Base-by-base conservation (phyloP, 106 monocot species). In the Dactylorhiza incarnata region DNA sequence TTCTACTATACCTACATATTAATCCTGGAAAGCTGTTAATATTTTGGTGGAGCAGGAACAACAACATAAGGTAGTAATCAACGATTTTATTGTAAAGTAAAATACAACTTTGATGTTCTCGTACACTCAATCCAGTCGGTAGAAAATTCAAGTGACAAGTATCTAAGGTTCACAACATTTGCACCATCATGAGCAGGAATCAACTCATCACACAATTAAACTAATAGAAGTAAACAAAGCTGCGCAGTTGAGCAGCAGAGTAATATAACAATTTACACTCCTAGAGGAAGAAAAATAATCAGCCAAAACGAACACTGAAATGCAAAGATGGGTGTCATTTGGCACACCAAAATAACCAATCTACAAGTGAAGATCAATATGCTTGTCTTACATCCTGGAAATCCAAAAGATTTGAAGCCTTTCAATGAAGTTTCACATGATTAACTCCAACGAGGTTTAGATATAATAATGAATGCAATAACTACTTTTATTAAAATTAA, bases 1-100 rank as follows among this genome's bases (percentile, higher is more conserved):
- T 86, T 87, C 84, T 83, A 87, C 87, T 83, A 78, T 82, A 45
- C 84, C 87, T 90, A 87, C 87, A 87, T 74, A 76, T 85, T 81
- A 74, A 85, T 83, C 72, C 85, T 83, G 84, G 82, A 86, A 73
- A 87, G 71, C 24, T 72, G 88, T 87, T 84, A 83, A 83, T 83
- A 85, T 73, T 83, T 50, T 70, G 75, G 24, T 26, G 50, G 55
- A 54, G 23, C 75, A 48, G 13, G n/a, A 45, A 72, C 68, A 78
- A 78, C 6, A 25, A 17, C 58, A 22, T 15, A 56, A 48, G 58
- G 10, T 22, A 48, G 48, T 49, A 72, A 72, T 72, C 22, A 15
- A 69, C 11, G 45, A 69, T 69, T 69, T 12, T 19, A 72, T 72
- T 72, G 48, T 23, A 22, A 47, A 10, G 48, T 48, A 72, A 48